Percentiles rank a stretch among this genome's conserved stretches.
These are phyloP conservation scores for Daldinia eschscholtzii DNA, from an alignment of 2,329 filamentous ascomycete species.

Conservation along the genomic window DNA sequence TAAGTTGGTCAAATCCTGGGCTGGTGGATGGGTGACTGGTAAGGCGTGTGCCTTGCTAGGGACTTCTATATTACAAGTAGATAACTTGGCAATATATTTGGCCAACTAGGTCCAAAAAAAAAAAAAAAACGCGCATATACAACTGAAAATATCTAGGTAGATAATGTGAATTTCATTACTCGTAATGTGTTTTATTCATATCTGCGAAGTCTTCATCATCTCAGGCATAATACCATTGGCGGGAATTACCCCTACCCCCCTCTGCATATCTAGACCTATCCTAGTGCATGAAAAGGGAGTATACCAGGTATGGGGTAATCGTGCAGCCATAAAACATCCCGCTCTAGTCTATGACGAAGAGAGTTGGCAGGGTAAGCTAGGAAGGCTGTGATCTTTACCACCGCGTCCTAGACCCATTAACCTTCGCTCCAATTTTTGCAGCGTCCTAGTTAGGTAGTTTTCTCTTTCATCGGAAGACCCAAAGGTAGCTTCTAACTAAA, in stretches of 20 bases:
- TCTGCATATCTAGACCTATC: too few relatives aligned
- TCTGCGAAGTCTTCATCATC: neutral
- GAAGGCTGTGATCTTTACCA: neutral
- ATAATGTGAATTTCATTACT: neutral
- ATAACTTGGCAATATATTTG: neutral
- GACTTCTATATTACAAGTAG: neutral
- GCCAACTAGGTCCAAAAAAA: neutral
- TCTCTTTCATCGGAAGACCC: neutral
- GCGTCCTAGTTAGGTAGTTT: neutral
- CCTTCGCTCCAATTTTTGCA: neutral
- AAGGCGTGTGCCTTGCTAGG: neutral
- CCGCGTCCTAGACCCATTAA: too few relatives aligned
- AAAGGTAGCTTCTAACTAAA: slow-evolving; percentile 9
- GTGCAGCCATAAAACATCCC: neutral
- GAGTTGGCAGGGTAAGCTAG: neutral
- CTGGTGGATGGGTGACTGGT: neutral
- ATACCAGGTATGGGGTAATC: slow-evolving; percentile 1
- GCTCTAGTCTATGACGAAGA: neutral
- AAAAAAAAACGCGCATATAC: neutral
- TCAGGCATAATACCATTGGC: neutral
- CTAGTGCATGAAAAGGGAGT: neutral
- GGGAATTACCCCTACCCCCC: neutral
- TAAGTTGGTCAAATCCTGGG: neutral
- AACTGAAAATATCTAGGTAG: neutral
- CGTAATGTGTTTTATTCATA: neutral